Evolutionary conservation across 106 monocot species (phyloP).

Genomic region (Gastrodia elata): DNA sequence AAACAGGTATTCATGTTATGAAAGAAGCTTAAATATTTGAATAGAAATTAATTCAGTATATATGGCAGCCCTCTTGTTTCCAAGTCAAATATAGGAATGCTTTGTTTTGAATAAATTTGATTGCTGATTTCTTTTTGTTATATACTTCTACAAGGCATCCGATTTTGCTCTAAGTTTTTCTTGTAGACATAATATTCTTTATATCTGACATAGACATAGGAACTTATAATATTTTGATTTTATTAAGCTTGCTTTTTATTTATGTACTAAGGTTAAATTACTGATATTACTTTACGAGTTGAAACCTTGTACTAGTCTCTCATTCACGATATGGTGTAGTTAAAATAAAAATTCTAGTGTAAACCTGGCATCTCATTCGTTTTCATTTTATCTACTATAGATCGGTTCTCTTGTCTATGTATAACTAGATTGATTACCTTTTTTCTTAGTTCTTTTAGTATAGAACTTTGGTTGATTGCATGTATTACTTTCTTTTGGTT

Average conservation of each 20-base stretch:
- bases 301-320: neutral
- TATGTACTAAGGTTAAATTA: neutral
- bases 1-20: constrained; percentile 57
- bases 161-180: neutral
- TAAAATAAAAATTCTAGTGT: neutral
- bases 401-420: too few species aligned
- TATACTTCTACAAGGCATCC: neutral
- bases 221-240: neutral
- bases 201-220: neutral
- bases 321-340: neutral
- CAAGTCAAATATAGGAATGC: neutral
- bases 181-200: neutral
- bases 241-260: neutral
- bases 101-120: neutral
- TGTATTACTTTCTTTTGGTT: too few species aligned
- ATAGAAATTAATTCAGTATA: constrained; percentile 1
- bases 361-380: too few species aligned
- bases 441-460: too few species aligned
- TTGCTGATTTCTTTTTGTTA: neutral
- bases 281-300: neutral
- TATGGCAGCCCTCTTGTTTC: neutral
- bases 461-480: too few species aligned
- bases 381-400: too few species aligned
- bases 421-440: too few species aligned
- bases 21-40: neutral